Evolutionary conservation across 1,139 yeast species (phyloP).

Genomic region (Kurtzmaniella quercitrusa): DNA sequence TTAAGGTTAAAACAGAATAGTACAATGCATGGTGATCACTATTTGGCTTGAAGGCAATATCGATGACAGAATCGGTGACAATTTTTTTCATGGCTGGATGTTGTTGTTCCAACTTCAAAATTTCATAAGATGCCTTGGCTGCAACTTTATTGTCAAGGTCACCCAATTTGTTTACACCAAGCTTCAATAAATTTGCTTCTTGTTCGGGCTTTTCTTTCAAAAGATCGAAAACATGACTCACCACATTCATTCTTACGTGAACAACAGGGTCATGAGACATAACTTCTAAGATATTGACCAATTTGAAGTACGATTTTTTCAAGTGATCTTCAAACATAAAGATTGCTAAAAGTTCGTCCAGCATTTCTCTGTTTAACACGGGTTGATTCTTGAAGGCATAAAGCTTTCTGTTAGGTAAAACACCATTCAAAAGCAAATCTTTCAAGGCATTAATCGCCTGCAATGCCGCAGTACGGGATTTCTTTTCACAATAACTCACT

Average conservation of each 20-base stretch:
- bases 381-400: constrained; percentile 79
- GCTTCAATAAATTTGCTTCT: constrained; percentile 81
- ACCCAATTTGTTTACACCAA: constrained; percentile 92
- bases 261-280: constrained; percentile 89
- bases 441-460: constrained; percentile 87
- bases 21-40: constrained; percentile 86
- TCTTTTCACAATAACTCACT: constrained; percentile 77
- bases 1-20: constrained; percentile 81
- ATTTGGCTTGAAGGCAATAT: constrained; percentile 69
- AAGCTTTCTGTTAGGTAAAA: constrained; percentile 83
- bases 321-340: constrained; percentile 89
- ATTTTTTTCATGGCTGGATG: constrained; percentile 96
- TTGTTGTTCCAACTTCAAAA: constrained; percentile 77
- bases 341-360: constrained; percentile 56
- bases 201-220: constrained; percentile 91
- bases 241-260: constrained; percentile 77
- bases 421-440: constrained; percentile 78
- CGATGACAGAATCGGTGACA: constrained; percentile 74
- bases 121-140: constrained; percentile 79
- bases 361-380: constrained; percentile 39
- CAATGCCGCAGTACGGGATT: constrained; percentile 88
- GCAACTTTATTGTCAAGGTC: constrained; percentile 89
- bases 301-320: constrained; percentile 68
- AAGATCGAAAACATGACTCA: constrained; percentile 74
- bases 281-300: constrained; percentile 66